Evolutionary conservation across 2,329 filamentous ascomycete genomes (phyloP).

Genomic region (Aspergillus flavus): DNA sequence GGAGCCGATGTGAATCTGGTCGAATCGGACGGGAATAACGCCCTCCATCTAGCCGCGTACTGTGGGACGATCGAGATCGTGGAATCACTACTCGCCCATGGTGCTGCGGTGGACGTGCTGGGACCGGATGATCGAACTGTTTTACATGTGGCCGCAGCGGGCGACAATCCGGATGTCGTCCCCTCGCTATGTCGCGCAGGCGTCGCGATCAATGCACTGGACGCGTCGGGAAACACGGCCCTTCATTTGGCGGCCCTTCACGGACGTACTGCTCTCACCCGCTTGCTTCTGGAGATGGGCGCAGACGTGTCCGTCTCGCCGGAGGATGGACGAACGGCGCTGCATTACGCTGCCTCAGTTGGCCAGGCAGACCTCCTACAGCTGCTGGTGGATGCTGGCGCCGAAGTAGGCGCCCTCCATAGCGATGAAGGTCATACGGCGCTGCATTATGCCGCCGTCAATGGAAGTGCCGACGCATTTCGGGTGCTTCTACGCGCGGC

Average conservation of each 20-base stretch:
- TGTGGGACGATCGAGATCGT: slow-evolving; percentile 1
- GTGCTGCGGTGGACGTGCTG: neutral
- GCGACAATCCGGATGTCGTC: neutral
- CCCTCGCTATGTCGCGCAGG: slow-evolving; percentile 1
- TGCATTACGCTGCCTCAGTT: neutral
- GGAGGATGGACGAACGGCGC: neutral
- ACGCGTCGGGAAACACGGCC: neutral
- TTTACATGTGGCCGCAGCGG: neutral
- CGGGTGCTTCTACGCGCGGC: neutral
- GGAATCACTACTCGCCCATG: neutral
- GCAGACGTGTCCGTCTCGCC: neutral
- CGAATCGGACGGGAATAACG: neutral
- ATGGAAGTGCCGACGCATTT: neutral
- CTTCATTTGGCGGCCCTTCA: neutral
- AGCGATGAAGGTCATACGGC: slow-evolving; percentile 1
- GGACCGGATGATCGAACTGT: neutral
- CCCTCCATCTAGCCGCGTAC: neutral
- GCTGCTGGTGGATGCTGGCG: slow-evolving; percentile 3
- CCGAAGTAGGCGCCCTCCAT: neutral
- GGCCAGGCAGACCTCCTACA: neutral
- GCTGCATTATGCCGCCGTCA: neutral
- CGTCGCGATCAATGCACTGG: neutral
- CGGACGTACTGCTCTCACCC: neutral
- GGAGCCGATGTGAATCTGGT: neutral
- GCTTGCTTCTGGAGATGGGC: neutral